A percentile compares a stretch with the other conserved stretches of the same genome.
These are phyloP conservation scores for Ettlia oleoabundans DNA, from an alignment of 139 green algal species.

Conservation along the genomic window DNA sequence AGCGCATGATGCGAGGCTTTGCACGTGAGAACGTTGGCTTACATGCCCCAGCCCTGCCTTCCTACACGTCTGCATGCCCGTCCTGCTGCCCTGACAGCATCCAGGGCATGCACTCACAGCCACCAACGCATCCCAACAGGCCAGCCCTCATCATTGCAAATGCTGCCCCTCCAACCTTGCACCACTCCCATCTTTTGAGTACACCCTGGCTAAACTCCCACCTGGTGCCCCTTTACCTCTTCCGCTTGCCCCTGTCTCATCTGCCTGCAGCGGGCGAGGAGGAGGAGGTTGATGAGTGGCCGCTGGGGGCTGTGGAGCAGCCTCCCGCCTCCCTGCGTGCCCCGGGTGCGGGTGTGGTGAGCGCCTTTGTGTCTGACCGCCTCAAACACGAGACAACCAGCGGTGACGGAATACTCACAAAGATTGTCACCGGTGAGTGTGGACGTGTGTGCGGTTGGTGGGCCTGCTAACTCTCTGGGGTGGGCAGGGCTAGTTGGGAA, in stretches of 20 bases:
- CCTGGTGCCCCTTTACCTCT: background rate
- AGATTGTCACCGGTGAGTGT: constrained; percentile 13
- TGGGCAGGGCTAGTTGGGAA: too few species aligned
- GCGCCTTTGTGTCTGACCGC: constrained; percentile 14
- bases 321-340: background rate
- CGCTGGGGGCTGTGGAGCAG: constrained; percentile 20
- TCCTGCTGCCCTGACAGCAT: too few species aligned
- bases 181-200: too few species aligned
- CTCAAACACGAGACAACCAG: constrained; percentile 1
- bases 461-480: too few species aligned
- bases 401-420: constrained; percentile 7
- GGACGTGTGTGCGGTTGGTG: too few species aligned
- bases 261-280: constrained; percentile 20
- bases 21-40: too few species aligned
- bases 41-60: background rate
- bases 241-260: background rate
- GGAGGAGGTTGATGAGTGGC: constrained; percentile 23
- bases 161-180: background rate
- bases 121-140: too few species aligned
- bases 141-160: background rate
- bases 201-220: background rate
- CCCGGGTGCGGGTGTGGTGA: background rate
- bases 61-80: background rate
- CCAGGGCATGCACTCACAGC: too few species aligned
- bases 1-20: constrained; percentile 11